Evolutionary conservation across 768 basidiomycete genomes (phyloP).

Genomic region (Porphyrellus cyaneotinctus): DNA sequence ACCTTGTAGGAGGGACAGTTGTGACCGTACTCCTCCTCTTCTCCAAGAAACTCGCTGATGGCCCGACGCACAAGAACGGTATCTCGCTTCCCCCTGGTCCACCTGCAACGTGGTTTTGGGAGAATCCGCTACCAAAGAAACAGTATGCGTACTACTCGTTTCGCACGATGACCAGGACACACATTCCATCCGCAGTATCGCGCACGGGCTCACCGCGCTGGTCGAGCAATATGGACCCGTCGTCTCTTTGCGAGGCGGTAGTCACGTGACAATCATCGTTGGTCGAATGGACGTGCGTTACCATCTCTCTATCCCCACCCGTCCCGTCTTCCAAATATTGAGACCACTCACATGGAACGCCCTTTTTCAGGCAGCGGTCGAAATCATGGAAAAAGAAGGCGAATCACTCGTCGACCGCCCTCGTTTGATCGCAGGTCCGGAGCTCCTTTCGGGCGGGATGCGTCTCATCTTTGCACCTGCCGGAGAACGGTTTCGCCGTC

Average conservation of each 20-base stretch:
- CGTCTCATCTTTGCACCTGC: constrained; percentile 44
- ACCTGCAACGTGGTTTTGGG: neutral
- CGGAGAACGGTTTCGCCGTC: constrained; percentile 54
- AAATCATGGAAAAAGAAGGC: constrained; percentile 61
- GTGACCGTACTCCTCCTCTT: neutral
- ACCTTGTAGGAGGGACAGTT: neutral
- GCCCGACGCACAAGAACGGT: neutral
- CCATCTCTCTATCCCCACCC: neutral
- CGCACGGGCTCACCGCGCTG: constrained; percentile 41
- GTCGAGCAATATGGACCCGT: constrained; percentile 54
- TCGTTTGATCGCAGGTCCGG: constrained; percentile 45
- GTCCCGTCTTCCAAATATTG: no score
- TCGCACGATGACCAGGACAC: neutral
- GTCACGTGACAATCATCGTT: constrained; percentile 12
- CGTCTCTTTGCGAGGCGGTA: constrained; percentile 48
- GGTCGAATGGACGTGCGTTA: constrained; percentile 16
- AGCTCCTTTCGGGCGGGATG: constrained; percentile 54
- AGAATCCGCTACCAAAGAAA: neutral
- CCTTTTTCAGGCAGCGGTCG: constrained; percentile 48
- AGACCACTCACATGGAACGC: constrained; percentile 17
- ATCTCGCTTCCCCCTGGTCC: neutral
- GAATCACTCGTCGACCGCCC: constrained; percentile 49
- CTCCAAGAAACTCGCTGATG: neutral
- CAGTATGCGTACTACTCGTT: neutral
- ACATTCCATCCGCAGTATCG: neutral